Conservation (phyloP, 257 asterid species). For the Penstemon eatonii region DNA sequence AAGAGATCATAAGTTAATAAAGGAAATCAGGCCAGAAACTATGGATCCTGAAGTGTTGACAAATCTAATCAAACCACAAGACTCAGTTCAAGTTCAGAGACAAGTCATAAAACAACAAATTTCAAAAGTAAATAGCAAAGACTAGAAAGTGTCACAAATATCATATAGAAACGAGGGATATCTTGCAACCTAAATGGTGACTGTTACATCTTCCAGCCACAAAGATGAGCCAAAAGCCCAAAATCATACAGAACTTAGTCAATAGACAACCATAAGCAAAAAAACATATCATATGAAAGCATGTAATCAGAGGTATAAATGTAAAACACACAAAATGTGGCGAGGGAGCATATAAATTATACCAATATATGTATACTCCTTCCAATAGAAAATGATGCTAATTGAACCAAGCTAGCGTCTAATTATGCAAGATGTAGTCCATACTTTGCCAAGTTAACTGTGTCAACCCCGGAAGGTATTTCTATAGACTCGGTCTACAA, state of each 20-base stretch:
- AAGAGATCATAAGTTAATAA: conserved; percentile 2
- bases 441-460: too few relatives aligned
- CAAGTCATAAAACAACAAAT: conserved; percentile 1
- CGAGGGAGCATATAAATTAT: neutral
- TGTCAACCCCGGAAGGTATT: too few relatives aligned
- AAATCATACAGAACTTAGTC: neutral
- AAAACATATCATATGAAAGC: neutral
- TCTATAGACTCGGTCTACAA: too few relatives aligned
- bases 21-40: conserved; percentile 9
- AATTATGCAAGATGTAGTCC: too few relatives aligned
- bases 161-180: neutral
- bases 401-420: too few relatives aligned
- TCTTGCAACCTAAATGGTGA: neutral
- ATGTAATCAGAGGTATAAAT: conserved; percentile 4
- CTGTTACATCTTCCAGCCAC: conserved; percentile 17
- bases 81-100: conserved; percentile 18
- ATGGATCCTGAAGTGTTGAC: neutral
- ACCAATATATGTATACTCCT: neutral
- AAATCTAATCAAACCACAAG: neutral
- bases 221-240: neutral
- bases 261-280: conserved; percentile 1
- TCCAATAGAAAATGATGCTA: too few relatives aligned
- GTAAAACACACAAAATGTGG: conserved; percentile 8
- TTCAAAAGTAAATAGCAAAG: neutral
- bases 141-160: neutral